Percentiles rank a stretch among this genome's conserved stretches.
These are phyloP conservation scores for Pseudozyma hubeiensis DNA, from an alignment of 1,284 basidiomycete species.

Conservation along the genomic window DNA sequence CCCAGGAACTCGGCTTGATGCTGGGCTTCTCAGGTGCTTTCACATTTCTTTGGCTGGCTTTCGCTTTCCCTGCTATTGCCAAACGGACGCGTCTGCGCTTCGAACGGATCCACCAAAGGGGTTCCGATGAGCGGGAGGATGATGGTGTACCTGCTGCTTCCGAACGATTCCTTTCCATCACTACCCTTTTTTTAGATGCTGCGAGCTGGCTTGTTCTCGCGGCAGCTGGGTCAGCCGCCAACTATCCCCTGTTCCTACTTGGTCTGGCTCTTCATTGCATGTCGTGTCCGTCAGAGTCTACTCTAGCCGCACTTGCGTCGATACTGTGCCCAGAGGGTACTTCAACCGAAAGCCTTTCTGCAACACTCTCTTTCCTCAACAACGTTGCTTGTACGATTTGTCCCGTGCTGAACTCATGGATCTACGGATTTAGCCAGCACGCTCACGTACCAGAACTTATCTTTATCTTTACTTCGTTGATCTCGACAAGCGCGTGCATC, in stretches of 20 bases:
- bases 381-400: not conserved
- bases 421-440: not conserved
- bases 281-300: conserved; percentile 1
- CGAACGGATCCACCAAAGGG: not conserved
- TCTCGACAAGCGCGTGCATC: not conserved
- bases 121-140: conserved; percentile 1
- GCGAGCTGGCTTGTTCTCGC: not conserved
- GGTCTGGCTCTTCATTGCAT: conserved; percentile 1
- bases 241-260: not conserved
- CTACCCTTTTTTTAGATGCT: not conserved
- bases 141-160: not conserved
- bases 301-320: not conserved
- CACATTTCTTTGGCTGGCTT: not conserved
- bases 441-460: not conserved
- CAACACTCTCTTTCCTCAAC: not conserved
- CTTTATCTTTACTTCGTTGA: not conserved
- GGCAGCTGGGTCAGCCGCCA: not conserved
- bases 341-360: not conserved
- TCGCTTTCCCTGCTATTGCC: not conserved
- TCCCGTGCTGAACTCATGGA: not conserved
- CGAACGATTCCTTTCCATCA: not conserved
- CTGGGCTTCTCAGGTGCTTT: not conserved
- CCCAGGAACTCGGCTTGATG: not conserved
- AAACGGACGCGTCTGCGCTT: not conserved
- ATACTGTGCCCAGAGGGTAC: not conserved